Base-by-base conservation (phyloP, 345 rosid species). In the Diplotaxis tenuifolia region DNA sequence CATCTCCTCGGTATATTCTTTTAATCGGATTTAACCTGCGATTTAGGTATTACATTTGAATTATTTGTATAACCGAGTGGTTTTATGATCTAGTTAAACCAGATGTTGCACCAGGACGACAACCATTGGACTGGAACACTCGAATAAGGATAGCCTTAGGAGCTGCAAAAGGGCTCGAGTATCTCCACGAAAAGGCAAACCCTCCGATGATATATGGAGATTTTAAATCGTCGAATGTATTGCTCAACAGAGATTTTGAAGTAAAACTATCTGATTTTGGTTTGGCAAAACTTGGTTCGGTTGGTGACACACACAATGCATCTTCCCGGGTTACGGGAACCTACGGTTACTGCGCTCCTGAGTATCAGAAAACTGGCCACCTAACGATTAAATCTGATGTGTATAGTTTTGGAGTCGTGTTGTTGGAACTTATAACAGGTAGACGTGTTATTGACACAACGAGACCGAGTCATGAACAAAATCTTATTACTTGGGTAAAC, bases 281-380 rank as follows among this genome's bases (percentile, higher is more conserved):
- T 56, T 75, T 93, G 36, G 96, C 96, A 67, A 90, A 93, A 79
- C 89, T 89, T 12, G 96, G 93, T 40, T 92, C 96, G 9, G 53
- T 71, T 4, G 96, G 90, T 19, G 93, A 90, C 66, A 90, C 71
- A 15, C 72, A 84, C 2, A 92, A 87, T 55, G 92, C 84, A 9
- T 89, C 98, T 22, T 85, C 93, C 6, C 81, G 93, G 72, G 88
- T 90, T 7, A 82, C 81, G 86, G 98, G 96, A 68, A 89, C 88
- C 0, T 90, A 87, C 15, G 96, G 98, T 6, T 93, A 93, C 62
- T 93, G 98, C 11, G 98, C 96, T 2, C 98, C 98, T 0, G 96
- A 90, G 67, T 93, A 90, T 66, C 96, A 90, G 55, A 83, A 86
- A 76, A 85, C 92, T 1, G 93, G 96, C 0, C 92, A 87, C 14